Conservation (phyloP, 805 yeast species). For the Ogataea wickerhamii region DNA sequence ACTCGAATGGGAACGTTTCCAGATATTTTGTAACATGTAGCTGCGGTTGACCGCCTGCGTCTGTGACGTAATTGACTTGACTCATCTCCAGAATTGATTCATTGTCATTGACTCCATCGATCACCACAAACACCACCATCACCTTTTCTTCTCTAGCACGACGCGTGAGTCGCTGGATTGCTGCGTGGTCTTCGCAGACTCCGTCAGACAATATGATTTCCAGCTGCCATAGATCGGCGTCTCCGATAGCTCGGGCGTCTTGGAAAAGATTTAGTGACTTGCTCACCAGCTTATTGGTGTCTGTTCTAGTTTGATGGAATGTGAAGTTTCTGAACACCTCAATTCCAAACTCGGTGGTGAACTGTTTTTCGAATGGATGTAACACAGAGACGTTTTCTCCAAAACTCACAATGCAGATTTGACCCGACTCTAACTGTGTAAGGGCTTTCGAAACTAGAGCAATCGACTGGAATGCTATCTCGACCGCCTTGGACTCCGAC, state of each 20-base stretch:
- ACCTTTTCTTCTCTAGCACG: constrained; percentile 87
- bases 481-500: constrained; percentile 89
- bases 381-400: constrained; percentile 82
- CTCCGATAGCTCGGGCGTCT: constrained; percentile 42
- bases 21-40: constrained; percentile 79
- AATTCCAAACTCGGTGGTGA: constrained; percentile 80
- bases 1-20: constrained; percentile 95
- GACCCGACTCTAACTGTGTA: constrained; percentile 92
- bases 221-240: constrained; percentile 81
- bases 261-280: constrained; percentile 72
- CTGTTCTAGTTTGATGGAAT: constrained; percentile 84
- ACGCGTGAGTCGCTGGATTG: constrained; percentile 78
- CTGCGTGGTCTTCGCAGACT: constrained; percentile 91
- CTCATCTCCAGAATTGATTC: constrained; percentile 93
- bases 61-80: constrained; percentile 81
- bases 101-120: constrained; percentile 81
- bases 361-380: constrained; percentile 85
- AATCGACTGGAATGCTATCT: constrained; percentile 90
- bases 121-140: constrained; percentile 91
- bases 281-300: constrained; percentile 68
- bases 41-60: constrained; percentile 62
- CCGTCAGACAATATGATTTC: constrained; percentile 95
- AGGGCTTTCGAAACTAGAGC: constrained; percentile 92
- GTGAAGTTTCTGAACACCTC: constrained; percentile 82
- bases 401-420: constrained; percentile 82